Evolutionary conservation across 192 early-diverging fungal genomes (phyloP).

Genomic region (Linnemannia exigua): DNA sequence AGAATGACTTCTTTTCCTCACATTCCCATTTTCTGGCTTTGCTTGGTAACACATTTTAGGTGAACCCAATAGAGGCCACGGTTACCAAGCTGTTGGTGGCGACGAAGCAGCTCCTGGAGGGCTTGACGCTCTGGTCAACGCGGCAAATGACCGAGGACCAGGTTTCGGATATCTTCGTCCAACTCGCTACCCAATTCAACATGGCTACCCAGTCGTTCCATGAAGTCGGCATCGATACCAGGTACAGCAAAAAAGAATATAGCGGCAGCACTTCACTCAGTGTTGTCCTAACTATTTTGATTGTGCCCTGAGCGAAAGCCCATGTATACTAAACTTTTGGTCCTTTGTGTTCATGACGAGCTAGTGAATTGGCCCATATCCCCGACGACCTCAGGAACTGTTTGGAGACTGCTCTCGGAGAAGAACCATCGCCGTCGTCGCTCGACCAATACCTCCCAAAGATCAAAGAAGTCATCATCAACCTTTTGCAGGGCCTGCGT

Average conservation of each 20-base stretch:
- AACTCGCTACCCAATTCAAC: conserved; percentile 54
- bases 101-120: conserved; percentile 60
- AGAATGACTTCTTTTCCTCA: neutral
- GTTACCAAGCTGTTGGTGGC: conserved; percentile 58
- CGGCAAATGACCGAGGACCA: conserved; percentile 42
- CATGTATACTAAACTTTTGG: neutral
- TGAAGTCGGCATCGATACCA: conserved; percentile 38
- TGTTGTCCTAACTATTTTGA: neutral
- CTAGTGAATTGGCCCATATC: conserved; percentile 56
- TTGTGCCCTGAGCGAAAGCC: neutral
- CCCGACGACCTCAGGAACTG: conserved; percentile 49
- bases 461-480: conserved; percentile 59
- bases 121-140: conserved; percentile 60
- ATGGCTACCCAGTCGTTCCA: conserved; percentile 39
- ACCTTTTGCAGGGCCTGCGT: conserved; percentile 59
- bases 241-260: conserved; percentile 11
- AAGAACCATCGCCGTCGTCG: conserved; percentile 35
- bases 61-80: conserved; percentile 56
- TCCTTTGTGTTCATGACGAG: neutral
- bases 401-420: conserved; percentile 47
- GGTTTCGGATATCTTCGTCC: conserved; percentile 56
- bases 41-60: conserved; percentile 12
- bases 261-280: neutral
- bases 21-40: neutral
- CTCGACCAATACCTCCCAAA: conserved; percentile 59